These are phyloP conservation scores for Xylaria sp. DNA, from an alignment of 2,329 filamentous ascomycete genomes.

Conservation along the genomic window DNA sequence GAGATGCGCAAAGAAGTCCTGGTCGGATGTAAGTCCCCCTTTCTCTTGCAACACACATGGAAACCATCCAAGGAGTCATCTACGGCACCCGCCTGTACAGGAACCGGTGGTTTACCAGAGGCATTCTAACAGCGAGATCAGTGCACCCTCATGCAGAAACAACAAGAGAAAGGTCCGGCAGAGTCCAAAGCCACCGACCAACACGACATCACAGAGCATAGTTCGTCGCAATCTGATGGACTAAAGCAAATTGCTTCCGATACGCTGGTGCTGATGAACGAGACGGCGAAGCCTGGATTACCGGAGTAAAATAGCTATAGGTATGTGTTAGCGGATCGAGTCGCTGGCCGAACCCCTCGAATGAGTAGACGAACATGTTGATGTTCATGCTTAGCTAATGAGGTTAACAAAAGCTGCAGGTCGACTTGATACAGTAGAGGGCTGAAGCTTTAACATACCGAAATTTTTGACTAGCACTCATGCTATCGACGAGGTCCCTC, in stretches of 20 bases:
- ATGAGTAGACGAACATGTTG: background rate
- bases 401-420: background rate
- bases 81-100: background rate
- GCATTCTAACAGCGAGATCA: conserved; percentile 13
- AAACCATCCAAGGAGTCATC: background rate
- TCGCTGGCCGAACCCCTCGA: background rate
- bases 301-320: background rate
- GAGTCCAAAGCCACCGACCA: background rate
- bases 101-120: conserved; percentile 3
- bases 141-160: conserved; percentile 35
- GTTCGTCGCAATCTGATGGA: background rate
- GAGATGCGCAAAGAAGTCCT: conserved; percentile 39
- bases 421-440: background rate
- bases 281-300: background rate
- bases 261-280: conserved; percentile 12
- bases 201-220: background rate
- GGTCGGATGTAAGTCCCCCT: conserved; percentile 33
- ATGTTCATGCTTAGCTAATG: background rate
- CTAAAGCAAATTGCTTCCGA: conserved; percentile 27
- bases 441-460: background rate
- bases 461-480: background rate
- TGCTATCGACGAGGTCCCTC: background rate
- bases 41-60: background rate
- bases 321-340: background rate
- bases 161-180: background rate